Base-by-base conservation (phyloP, 1,139 yeast species). In the Debaryomyces udenii region DNA sequence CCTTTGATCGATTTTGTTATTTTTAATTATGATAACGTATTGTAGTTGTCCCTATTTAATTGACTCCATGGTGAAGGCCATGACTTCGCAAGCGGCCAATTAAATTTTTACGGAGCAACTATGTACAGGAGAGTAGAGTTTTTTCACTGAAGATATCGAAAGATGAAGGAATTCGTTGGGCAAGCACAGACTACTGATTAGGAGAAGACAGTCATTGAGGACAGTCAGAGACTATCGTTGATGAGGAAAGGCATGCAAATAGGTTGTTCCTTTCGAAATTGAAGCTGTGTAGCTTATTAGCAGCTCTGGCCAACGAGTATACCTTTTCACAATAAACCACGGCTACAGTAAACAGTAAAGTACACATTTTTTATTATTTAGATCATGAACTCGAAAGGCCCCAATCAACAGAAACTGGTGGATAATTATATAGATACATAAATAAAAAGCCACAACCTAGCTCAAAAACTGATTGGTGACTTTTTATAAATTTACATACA, bases 51-150 rank as follows among this genome's bases (percentile, higher is more conserved):
- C 30, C 37, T 34, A 24, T 24, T 34, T 33, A 34, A 34, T 26
- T 34, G 37, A 26, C 17, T 34, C 37, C 18, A 23, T 33, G 23
- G 14, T 11, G 16, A 27, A 14, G 28, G 20, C 37, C 37, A 34
- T 29, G 33, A 35, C 20, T 30, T 36, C 42, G 42, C 39, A 40
- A 40, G 32, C 38, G 46, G 43, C 46, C 46, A 43, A 43, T 43
- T 33, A 43, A 43, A 43, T 36, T 27, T 37, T 39, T 36, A 37
- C 9, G 18, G 18, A 6, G 13, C 11, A 11, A 20, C 16, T 34
- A 35, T 31, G 31, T 42, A 33, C 43, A 40, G 43, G 43, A 20
- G 22, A 32, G 9, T 22, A 32, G 22, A 22, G 28, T 9, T n/a
- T 23, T 32, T 32, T 32, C 22, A n/a, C n/a, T n/a, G n/a, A n/a